These are phyloP conservation scores for Quercus lobata DNA, from an alignment of 331 rosid species.

Conservation along the genomic window DNA sequence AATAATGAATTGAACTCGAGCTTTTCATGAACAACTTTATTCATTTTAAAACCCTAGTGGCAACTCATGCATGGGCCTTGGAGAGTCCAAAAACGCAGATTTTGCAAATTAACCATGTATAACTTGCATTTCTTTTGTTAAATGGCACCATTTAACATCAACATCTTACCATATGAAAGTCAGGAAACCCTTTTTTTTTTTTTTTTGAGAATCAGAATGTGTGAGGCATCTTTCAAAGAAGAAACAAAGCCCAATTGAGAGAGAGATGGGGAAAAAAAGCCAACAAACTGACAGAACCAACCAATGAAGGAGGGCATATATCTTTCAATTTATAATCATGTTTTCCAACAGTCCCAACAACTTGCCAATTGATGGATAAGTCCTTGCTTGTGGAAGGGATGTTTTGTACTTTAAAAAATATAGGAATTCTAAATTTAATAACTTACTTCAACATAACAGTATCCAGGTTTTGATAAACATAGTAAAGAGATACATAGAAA, in stretches of 20 bases:
- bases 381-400: not conserved
- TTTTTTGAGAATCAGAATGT: not conserved
- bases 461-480: not conserved
- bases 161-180: not conserved
- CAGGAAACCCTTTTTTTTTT: not conserved
- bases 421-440: not conserved
- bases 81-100: not conserved
- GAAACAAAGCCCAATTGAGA: not conserved
- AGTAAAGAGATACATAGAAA: not conserved
- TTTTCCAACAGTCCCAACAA: not conserved
- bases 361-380: not conserved
- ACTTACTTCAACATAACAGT: not conserved
- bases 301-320: not conserved
- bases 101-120: conserved; percentile 3
- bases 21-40: too few species aligned
- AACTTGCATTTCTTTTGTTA: not conserved
- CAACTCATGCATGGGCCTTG: not conserved
- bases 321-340: not conserved
- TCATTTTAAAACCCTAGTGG: too few species aligned
- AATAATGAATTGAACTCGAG: too few species aligned
- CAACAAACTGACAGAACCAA: not conserved
- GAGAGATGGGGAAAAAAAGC: not conserved
- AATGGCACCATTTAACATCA: too few species aligned
- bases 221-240: not conserved
- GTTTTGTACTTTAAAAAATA: not conserved